These are phyloP conservation scores for Cyclotella distinguenda DNA, from an alignment of 108 stramenopile species.

Conservation along the genomic window DNA sequence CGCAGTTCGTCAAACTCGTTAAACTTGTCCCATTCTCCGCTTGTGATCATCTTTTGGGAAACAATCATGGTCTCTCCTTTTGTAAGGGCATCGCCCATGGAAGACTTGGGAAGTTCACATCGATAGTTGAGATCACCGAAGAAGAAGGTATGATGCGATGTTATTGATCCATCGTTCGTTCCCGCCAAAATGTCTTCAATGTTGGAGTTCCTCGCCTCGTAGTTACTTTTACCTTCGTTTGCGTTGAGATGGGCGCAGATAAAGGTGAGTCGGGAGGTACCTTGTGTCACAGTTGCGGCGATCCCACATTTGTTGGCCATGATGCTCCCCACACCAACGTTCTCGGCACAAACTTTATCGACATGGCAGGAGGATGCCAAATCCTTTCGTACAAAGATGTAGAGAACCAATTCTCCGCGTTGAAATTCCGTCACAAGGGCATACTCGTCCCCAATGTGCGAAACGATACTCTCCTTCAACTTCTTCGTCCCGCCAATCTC, in stretches of 20 bases:
- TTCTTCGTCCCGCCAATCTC: conserved; percentile 6
- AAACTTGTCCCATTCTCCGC: conserved; percentile 45
- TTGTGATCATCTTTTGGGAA: conserved; percentile 28
- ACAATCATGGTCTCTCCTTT: conserved; percentile 25
- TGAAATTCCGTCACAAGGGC: conserved; percentile 33
- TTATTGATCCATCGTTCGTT: conserved; percentile 41
- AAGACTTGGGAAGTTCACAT: conserved; percentile 4
- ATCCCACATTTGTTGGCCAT: conserved; percentile 71
- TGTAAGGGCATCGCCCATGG: conserved; percentile 10
- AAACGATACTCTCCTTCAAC: conserved; percentile 21
- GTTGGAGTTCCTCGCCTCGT: conserved; percentile 50
- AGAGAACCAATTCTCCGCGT: conserved; percentile 67
- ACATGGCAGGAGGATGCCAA: conserved; percentile 15
- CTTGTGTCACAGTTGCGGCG: conserved; percentile 47
- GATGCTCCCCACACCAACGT: conserved; percentile 54
- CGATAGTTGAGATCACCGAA: conserved; percentile 76
- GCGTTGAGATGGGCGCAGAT: conserved; percentile 62
- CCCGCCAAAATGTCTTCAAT: conserved; percentile 22
- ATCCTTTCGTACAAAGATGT: conserved; percentile 51
- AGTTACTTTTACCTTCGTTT: conserved; percentile 61
- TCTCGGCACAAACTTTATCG: conserved; percentile 40
- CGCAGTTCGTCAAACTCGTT: conserved; percentile 58
- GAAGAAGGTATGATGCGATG: conserved; percentile 64
- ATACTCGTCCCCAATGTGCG: conserved; percentile 6
- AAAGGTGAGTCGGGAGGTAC: conserved; percentile 48